Base-by-base conservation (phyloP, 2,329 filamentous ascomycete species). In the Chalaropsis ovoidea region DNA sequence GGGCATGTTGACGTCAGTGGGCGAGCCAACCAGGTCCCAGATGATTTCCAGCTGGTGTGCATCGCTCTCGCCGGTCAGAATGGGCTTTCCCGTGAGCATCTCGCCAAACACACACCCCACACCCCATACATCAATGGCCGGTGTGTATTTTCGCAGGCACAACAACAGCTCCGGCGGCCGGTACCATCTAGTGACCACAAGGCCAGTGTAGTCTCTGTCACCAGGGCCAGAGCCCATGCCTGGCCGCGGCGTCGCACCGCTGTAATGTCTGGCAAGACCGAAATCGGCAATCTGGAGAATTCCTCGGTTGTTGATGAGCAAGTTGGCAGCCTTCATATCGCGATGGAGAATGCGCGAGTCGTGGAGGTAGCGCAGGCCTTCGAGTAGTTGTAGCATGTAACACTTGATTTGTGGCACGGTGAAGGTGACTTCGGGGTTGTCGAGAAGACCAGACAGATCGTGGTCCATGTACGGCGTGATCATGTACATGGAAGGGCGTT, bases 381-480 rank as follows among this genome's bases (percentile, higher is more conserved):
- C 87, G 62, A 99, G 83, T 39, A 99, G 81, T 75, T 99, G 94
- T 67, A 94, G 79, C 83, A 99, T 86, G 76, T 99, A 99, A 78
- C 94, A 99, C 76, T 99, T 99, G 76, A 97, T 95, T 74, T 97
- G 92, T 3, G 90, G 82, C 72, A 92, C 87, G 61, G 88, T 89
- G 72, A 99, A 93, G 49, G 84, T 83, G 47, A 99, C 92, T 6
- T 87, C 86, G 10, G 93, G 93, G 71, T 99, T 99, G 75, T 97
- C 94, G 71, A 99, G 85, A 39, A 99, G 84, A 56, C 94, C 94
- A 8, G 93, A 95, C n/a, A 99, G 82, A 76, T 99, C 94, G 76
- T 99, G 94, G 71, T 97, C 92, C 91, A 97, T 96, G 75, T 99
- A 99, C 6, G 93, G 94, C 56, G 87, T 96, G 63, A 95, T 93